A percentile compares a stretch with the other conserved stretches of the same genome.
Conservation (phyloP, 2,329 filamentous ascomycete genomes). For the Alternaria sp. region DNA sequence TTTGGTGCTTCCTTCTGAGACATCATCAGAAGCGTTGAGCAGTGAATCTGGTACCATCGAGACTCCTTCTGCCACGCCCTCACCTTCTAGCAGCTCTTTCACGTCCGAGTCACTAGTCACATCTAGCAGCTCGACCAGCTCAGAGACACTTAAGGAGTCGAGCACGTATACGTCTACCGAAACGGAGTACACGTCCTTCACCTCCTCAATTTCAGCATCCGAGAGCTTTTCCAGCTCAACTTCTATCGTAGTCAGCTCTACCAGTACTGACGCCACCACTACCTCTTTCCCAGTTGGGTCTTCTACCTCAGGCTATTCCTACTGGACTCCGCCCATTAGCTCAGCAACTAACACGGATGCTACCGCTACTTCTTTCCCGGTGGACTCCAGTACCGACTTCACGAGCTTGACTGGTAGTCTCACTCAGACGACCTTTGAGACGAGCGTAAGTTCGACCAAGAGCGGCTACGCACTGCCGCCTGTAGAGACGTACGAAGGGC, state of each 20-base stretch:
- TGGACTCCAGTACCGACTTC: neutral
- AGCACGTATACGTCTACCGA: neutral
- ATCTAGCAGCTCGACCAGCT: neutral
- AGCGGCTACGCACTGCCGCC: slow-evolving; percentile 11
- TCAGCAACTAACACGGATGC: slow-evolving; percentile 6
- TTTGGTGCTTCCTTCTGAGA: slow-evolving; percentile 1
- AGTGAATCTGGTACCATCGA: slow-evolving; percentile 1
- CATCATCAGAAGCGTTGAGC: slow-evolving; percentile 1
- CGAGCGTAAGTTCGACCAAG: slow-evolving; percentile 17
- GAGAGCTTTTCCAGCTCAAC: neutral
- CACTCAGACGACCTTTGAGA: slow-evolving; percentile 18
- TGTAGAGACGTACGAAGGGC: neutral
- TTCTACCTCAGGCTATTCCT: slow-evolving; percentile 2
- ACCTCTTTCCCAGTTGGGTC: slow-evolving; percentile 8
- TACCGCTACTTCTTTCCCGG: slow-evolving; percentile 9
- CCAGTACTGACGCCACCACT: slow-evolving; percentile 17
- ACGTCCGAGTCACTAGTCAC: no score
- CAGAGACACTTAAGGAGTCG: neutral
- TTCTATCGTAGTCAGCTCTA: neutral
- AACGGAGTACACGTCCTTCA: neutral
- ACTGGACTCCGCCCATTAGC: slow-evolving; percentile 2
- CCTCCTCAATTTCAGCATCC: neutral
- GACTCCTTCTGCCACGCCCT: neutral
- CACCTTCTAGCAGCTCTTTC: neutral
- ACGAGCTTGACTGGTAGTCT: neutral